A percentile compares a stretch with the other conserved stretches of the same genome.
phyloP scores from a whole-genome alignment of 2,329 filamentous ascomycete genomes.

The Trichoderma koningii region DNA sequence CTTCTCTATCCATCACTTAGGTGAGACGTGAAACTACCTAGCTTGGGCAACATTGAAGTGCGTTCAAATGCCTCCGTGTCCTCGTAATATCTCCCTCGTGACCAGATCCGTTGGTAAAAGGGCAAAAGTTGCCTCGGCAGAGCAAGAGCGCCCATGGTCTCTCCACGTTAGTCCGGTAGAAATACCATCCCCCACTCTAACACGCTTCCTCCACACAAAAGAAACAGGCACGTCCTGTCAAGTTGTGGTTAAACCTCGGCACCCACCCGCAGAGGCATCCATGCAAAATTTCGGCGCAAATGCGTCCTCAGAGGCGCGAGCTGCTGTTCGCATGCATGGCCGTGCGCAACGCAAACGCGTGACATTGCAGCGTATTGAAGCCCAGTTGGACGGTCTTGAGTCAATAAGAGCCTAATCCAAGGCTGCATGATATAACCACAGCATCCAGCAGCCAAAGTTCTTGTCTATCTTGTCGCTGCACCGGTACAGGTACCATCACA shows the following conservation, averaged over 20 bases:
- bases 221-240: too few species aligned
- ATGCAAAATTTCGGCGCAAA: background rate
- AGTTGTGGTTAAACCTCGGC: slow-evolving; percentile 1
- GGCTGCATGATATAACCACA: background rate
- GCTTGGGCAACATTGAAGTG: too few species aligned
- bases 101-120: background rate
- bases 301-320: background rate
- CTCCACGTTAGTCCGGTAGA: too few species aligned
- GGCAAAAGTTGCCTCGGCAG: background rate
- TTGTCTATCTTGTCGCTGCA: too few species aligned
- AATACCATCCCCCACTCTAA: too few species aligned
- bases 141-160: too few species aligned
- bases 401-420: background rate
- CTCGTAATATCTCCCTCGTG: background rate
- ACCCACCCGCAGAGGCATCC: background rate
- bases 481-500: background rate
- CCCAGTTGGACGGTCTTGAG: background rate
- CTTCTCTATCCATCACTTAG: background rate
- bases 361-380: background rate
- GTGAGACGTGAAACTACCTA: background rate
- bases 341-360: background rate
- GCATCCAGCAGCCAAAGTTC: too few species aligned
- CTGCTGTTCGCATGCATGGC: slow-evolving; percentile 7
- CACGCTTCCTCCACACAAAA: too few species aligned
- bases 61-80: background rate